Percentiles rank a stretch among this genome's conserved stretches.
Conservation (phyloP, 73 alveolate genomes). For the Symbiodinium natans region DNA sequence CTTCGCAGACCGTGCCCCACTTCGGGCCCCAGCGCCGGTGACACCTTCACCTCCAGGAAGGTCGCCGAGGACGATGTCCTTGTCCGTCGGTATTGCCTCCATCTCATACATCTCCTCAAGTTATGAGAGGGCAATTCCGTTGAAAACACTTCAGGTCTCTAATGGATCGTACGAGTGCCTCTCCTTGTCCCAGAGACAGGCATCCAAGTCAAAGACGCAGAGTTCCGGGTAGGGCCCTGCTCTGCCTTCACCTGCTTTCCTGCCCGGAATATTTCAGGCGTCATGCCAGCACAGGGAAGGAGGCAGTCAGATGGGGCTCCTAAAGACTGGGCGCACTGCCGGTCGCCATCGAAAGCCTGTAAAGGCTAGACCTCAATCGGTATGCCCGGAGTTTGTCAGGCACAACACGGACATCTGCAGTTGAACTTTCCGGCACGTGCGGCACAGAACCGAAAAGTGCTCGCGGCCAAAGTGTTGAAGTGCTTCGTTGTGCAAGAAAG, state of each 20-base stretch:
- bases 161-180: neutral
- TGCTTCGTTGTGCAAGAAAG: too few species aligned
- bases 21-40: conserved; percentile 43
- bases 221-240: conserved; percentile 28
- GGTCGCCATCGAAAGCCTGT: neutral
- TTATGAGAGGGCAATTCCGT: too few species aligned
- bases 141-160: too few species aligned
- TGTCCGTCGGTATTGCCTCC: conserved; percentile 14
- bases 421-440: too few species aligned
- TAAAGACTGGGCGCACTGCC: neutral
- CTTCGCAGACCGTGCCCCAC: too few species aligned
- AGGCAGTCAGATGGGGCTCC: neutral
- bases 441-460: too few species aligned
- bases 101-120: conserved; percentile 61
- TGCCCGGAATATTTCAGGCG: neutral
- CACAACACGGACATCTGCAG: too few species aligned
- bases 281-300: neutral
- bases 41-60: conserved; percentile 67
- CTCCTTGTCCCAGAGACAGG: conserved; percentile 89
- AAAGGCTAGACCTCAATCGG: neutral
- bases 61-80: conserved; percentile 40
- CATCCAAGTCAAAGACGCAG: conserved; percentile 78
- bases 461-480: too few species aligned
- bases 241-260: neutral
- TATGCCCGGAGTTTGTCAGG: too few species aligned